Evolutionary conservation across 257 asterid genomes (phyloP), one percentile per base, ranked within the genome.

Genomic region (Euphrasia confusa): DNA sequence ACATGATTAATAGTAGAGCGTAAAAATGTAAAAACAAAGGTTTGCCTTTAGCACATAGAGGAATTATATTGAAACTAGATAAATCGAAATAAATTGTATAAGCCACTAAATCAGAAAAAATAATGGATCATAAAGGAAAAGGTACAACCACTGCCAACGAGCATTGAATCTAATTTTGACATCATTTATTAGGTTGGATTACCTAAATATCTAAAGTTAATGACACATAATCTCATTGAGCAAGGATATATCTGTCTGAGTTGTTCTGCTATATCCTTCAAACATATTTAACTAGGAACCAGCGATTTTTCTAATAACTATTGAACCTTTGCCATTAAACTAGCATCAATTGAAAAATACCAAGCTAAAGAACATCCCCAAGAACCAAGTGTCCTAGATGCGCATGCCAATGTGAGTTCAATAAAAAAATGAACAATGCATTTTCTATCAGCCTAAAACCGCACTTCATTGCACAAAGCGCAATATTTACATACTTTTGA

Each of bases 71-170:
- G 9, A 57, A 58, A 50, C 10, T 32, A 58, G 45, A 28, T 58
- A 58, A 9, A 35, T 58, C 17, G 10, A 8, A 9, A 35, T 2
- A 15, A 28, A 65, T 26, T 15, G 44, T 1, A n/a, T 5, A 42
- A 53, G 57, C 21, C 48, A 55, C 42, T 56, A 27, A 15, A 13
- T 9, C 10, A 4, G 24, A 28, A 1, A 28, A 18, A 59, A 54
- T 9, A 57, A 45, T 12, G 1, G 2, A 55, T 24, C 47, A 45
- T 33, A 48, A 17, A 13, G 35, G 15, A 54, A 68, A 60, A 60
- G 11, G 53, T 49, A 60, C 62, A 70, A 10, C 48, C 61, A 47
- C 65, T 33, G 47, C 57, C 33, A 63, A 21, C 40, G 32, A 62
- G 63, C 35, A 50, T 68, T 17, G 15, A 35, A 14, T 39, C 40